Evolutionary conservation across 768 basidiomycete genomes (phyloP), one percentile per base, ranked within the genome.

Genomic region (Tylopilus plumbeoviolaceoides): DNA sequence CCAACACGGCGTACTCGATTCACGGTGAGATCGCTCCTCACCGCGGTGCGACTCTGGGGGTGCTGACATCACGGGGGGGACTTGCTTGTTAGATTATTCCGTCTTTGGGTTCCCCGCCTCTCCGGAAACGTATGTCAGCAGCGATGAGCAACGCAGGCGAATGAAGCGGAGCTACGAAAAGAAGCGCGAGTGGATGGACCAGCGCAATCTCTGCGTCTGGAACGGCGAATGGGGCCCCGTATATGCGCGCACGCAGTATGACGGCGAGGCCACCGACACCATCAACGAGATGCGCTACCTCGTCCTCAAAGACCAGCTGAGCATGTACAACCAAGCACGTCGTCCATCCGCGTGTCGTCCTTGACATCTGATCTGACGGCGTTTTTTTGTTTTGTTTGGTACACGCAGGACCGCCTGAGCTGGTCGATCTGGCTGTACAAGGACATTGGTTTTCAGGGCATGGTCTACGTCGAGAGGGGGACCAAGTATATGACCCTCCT

Each of bases 371-470:
- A n/a, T 14, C 33, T 35, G 12, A 35, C 33, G 33, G 33, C 3
- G 14, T 35, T 35, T 8, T 23, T 18, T n/a, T 14, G n/a, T n/a
- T n/a, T n/a, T n/a, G n/a, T 2, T 5, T 11, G 30, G 30, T 2
- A 30, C 30, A 7, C 18, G 39, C 47, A 84, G 82, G 83, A 82
- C 59, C 80, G 79, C 25, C 67, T 85, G 50, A 83, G 81, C 64
- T 91, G 88, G 89, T 84, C 85, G 1, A 92, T 91, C 72, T 92
- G 91, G 91, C 71, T 90, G 18, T 92, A 88, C 79, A 92, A 87
- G 61, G 86, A 89, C 60, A 86, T 88, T 59, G 87, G 87, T n/a
- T 87, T 85, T 77, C 86, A 89, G 70, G 89, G 89, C 35, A 89
- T 91, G 88, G 84, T 87, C 27, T 80, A 87, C 68, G 75, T 84